These are phyloP conservation scores for Ophiostoma tasmaniense DNA, from an alignment of 2,329 filamentous ascomycete species.

Conservation along the genomic window DNA sequence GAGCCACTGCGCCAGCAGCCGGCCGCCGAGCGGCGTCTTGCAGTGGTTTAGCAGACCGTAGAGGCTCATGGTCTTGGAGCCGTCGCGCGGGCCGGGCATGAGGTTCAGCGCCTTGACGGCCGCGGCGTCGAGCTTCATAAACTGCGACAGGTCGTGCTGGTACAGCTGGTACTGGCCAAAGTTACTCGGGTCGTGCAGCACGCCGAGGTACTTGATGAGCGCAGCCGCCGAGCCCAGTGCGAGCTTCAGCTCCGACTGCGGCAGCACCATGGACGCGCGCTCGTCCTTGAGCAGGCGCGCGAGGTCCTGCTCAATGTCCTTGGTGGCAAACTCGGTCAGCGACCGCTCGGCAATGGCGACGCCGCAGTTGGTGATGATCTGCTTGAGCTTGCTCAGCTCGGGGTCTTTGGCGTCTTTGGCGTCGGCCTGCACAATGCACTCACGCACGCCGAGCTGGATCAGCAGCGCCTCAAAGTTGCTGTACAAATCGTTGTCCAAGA, in stretches of 20 bases:
- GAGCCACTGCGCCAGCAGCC: constrained; percentile 87
- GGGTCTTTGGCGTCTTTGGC: constrained; percentile 47
- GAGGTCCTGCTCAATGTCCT: constrained; percentile 93
- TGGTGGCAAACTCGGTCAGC: constrained; percentile 68
- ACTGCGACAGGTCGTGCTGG: constrained; percentile 92
- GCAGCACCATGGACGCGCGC: constrained; percentile 59
- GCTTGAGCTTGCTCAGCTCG: constrained; percentile 76
- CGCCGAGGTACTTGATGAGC: constrained; percentile 86
- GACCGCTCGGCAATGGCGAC: constrained; percentile 80
- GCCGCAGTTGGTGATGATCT: constrained; percentile 87
- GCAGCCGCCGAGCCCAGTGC: constrained; percentile 93
- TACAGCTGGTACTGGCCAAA: constrained; percentile 97
- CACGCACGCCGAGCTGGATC: constrained; percentile 91
- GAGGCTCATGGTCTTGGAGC: constrained; percentile 94
- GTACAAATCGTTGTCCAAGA: constrained; percentile 96
- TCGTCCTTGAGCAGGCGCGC: constrained; percentile 83
- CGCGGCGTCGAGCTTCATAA: constrained; percentile 96
- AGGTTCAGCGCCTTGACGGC: constrained; percentile 90
- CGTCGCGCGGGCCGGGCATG: constrained; percentile 91
- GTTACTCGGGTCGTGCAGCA: constrained; percentile 85
- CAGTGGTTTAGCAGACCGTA: constrained; percentile 94
- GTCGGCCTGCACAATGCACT: constrained; percentile 80
- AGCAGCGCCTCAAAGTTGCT: constrained; percentile 95
- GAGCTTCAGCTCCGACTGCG: constrained; percentile 85
- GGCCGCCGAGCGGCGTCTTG: constrained; percentile 88